phyloP scores from a whole-genome alignment of 495 filamentous ascomycete genomes.

The Neurospora hispaniola region DNA sequence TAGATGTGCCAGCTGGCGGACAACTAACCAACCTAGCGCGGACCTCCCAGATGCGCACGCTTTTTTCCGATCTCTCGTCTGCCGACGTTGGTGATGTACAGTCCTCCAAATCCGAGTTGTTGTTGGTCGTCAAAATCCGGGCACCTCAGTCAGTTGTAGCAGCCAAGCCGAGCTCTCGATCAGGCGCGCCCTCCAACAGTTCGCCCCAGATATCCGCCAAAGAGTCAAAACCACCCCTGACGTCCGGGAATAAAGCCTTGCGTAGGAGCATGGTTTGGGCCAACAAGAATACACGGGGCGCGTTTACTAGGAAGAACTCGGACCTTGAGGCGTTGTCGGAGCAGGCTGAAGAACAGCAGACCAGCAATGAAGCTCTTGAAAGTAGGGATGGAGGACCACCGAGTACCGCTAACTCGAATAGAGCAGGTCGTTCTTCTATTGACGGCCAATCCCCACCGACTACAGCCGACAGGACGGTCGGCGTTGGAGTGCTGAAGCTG shows the following conservation, averaged over 20 bases:
- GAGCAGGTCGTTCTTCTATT: conserved; percentile 30
- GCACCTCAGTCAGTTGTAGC: conserved; percentile 45
- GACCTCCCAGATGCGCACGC: conserved; percentile 60
- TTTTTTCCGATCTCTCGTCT: conserved; percentile 77
- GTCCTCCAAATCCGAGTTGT: conserved; percentile 56
- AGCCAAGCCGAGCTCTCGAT: conserved; percentile 35
- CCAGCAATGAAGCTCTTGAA: conserved; percentile 18
- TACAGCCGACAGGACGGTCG: conserved; percentile 52
- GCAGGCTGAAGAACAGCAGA: conserved; percentile 28
- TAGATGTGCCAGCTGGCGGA: conserved; percentile 68
- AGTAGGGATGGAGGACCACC: conserved; percentile 40
- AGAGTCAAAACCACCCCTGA: conserved; percentile 29
- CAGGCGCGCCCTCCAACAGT: conserved; percentile 27
- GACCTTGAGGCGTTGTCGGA: conserved; percentile 42
- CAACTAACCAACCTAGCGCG: conserved; percentile 48
- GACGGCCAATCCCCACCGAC: conserved; percentile 34
- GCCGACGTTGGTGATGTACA: conserved; percentile 74
- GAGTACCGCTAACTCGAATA: conserved; percentile 42
- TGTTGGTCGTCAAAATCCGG: conserved; percentile 73
- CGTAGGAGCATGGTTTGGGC: conserved; percentile 83
- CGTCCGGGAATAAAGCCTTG: conserved; percentile 44
- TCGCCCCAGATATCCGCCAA: conserved; percentile 29
- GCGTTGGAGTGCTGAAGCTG: conserved; percentile 72
- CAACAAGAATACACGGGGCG: conserved; percentile 38
- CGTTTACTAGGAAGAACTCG: conserved; percentile 34